These are phyloP conservation scores for Penicillium sp. DNA, from an alignment of 2,329 filamentous ascomycete species.

Conservation along the genomic window DNA sequence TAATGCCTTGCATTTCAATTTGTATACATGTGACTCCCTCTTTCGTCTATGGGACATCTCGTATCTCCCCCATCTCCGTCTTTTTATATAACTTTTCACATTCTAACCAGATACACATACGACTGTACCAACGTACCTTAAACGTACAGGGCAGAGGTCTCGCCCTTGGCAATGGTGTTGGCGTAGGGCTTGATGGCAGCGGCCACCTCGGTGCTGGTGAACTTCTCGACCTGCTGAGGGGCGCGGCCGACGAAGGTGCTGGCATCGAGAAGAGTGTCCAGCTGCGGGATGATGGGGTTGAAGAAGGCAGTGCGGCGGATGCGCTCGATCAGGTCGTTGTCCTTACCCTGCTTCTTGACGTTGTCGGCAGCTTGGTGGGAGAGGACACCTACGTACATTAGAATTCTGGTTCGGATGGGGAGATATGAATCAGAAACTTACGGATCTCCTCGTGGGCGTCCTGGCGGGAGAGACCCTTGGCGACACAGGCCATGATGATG, in stretches of 20 bases:
- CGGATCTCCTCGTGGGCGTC: constrained; percentile 85
- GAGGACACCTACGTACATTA: constrained; percentile 54
- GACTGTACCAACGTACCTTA: constrained; percentile 19
- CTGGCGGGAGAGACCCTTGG: constrained; percentile 69
- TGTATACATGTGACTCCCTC: not conserved
- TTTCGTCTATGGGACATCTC: not conserved
- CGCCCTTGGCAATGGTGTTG: constrained; percentile 34
- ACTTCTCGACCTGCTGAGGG: constrained; percentile 54
- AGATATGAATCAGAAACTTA: constrained; percentile 16
- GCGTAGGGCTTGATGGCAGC: constrained; percentile 50
- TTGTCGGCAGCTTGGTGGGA: constrained; percentile 70
- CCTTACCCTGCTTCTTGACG: constrained; percentile 69
- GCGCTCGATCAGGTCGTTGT: constrained; percentile 78
- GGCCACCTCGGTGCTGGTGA: constrained; percentile 50
- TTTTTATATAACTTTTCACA: constrained; percentile 6
- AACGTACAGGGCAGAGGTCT: constrained; percentile 43
- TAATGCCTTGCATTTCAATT: not conserved
- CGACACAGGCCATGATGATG: constrained; percentile 75
- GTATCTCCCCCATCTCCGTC: not conserved
- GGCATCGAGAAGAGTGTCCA: constrained; percentile 66
- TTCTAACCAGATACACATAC: not conserved
- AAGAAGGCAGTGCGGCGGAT: constrained; percentile 75
- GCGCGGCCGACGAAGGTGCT: constrained; percentile 58
- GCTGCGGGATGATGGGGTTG: constrained; percentile 63
- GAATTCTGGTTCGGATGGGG: not conserved